Evolutionary conservation across 176 grass and related monocot genomes (phyloP).

Genomic region (Hordeum vulgare): DNA sequence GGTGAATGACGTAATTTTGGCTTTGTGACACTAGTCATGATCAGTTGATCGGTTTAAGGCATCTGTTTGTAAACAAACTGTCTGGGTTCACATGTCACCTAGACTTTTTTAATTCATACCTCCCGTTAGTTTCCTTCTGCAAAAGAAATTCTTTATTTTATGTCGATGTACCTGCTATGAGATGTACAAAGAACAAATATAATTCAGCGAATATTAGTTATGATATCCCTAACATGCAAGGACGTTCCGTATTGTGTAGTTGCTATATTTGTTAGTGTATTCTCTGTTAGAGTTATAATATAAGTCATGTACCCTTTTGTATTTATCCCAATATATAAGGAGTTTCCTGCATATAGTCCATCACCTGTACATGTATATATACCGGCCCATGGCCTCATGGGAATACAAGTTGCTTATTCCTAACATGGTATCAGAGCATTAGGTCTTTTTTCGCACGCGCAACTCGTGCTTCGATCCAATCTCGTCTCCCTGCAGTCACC

Average conservation of each 20-base stretch:
- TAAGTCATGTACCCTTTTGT: too few species aligned
- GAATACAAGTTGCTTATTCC: too few species aligned
- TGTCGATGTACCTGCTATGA: neutral
- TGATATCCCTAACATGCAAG: neutral
- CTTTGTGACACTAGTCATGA: neutral
- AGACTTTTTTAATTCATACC: neutral
- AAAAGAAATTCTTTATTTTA: neutral
- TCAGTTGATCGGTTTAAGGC: neutral
- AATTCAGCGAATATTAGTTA: neutral
- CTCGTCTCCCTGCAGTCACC: too few species aligned
- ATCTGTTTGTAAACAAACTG: neutral
- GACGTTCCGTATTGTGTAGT: neutral
- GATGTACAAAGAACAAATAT: neutral
- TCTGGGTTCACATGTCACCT: neutral
- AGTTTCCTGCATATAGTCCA: too few species aligned
- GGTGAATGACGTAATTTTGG: neutral
- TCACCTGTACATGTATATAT: too few species aligned
- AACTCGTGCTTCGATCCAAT: too few species aligned
- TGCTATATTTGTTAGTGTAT: slow-evolving; percentile 15
- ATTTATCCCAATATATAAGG: too few species aligned
- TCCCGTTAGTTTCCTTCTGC: neutral
- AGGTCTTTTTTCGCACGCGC: too few species aligned
- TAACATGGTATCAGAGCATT: too few species aligned
- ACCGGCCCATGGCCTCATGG: too few species aligned
- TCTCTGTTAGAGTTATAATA: too few species aligned